Evolutionary conservation across 192 early-diverging fungal genomes (phyloP).

Genomic region (Coemansia sp.): DNA sequence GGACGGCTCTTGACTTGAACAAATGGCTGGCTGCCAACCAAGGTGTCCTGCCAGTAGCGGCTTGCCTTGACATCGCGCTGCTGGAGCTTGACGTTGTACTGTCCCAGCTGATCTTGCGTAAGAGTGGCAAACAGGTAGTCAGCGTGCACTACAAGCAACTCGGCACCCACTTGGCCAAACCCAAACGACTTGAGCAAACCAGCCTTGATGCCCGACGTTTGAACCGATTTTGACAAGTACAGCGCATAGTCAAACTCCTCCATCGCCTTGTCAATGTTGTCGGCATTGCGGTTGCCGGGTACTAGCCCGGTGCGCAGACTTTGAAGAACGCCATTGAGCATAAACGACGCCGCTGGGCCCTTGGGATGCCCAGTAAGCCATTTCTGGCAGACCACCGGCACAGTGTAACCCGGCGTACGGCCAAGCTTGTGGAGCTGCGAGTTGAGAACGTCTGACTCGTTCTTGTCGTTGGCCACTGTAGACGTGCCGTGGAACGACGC

Average conservation of each 20-base stretch:
- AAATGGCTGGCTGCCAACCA: constrained; percentile 77
- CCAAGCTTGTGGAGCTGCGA: too few species aligned
- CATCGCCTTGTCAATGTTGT: constrained; percentile 63
- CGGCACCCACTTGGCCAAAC: constrained; percentile 92
- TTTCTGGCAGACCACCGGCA: constrained; percentile 82
- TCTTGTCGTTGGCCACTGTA: too few species aligned
- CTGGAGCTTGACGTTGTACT: constrained; percentile 61
- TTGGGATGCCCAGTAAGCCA: too few species aligned
- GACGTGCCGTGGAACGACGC: too few species aligned
- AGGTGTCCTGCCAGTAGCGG: constrained; percentile 85
- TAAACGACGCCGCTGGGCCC: constrained; percentile 91
- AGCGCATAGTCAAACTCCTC: constrained; percentile 74
- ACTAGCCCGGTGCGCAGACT: constrained; percentile 75
- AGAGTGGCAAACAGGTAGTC: constrained; percentile 79
- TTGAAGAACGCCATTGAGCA: constrained; percentile 90
- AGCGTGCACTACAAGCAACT: constrained; percentile 80
- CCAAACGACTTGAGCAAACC: constrained; percentile 91
- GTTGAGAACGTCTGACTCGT: too few species aligned
- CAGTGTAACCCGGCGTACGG: constrained; percentile 83
- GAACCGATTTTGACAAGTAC: constrained; percentile 80
- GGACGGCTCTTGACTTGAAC: constrained; percentile 81
- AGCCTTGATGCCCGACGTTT: constrained; percentile 87
- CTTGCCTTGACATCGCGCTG: constrained; percentile 68
- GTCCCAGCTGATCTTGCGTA: constrained; percentile 61
- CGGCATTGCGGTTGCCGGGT: constrained; percentile 93